These are phyloP conservation scores for Davidsoniella eucalypti DNA, from an alignment of 2,329 filamentous ascomycete genomes.

Conservation along the genomic window DNA sequence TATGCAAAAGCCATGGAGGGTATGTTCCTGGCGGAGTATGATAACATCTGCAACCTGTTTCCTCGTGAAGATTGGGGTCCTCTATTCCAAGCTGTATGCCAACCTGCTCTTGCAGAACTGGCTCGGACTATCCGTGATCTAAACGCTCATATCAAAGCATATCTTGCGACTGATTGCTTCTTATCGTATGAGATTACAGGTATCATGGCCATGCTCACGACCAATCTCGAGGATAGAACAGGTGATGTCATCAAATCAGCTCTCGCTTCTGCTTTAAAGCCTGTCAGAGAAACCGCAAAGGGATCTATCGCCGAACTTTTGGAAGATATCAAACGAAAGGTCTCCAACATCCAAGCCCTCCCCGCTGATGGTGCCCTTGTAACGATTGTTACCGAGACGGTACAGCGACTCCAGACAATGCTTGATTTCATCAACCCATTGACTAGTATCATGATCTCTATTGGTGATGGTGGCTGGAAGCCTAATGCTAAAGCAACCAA, in stretches of 20 bases:
- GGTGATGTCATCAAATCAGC: constrained; percentile 64
- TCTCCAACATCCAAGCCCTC: constrained; percentile 47
- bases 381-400: constrained; percentile 65
- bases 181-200: constrained; percentile 91
- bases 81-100: constrained; percentile 65
- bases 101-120: constrained; percentile 63
- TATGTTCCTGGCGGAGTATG: constrained; percentile 75
- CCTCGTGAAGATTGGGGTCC: constrained; percentile 67
- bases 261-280: constrained; percentile 72
- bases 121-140: constrained; percentile 74
- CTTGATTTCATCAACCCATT: constrained; percentile 73
- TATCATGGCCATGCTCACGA: constrained; percentile 65
- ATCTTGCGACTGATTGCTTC: constrained; percentile 82
- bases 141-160: constrained; percentile 73
- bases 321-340: constrained; percentile 62
- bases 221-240: constrained; percentile 63
- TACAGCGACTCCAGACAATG: constrained; percentile 75
- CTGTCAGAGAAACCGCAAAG: constrained; percentile 83
- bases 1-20: constrained; percentile 81
- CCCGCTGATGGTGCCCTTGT: constrained; percentile 65
- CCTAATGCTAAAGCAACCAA: constrained; percentile 33
- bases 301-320: constrained; percentile 66
- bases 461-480: constrained; percentile 87
- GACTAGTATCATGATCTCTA: constrained; percentile 74
- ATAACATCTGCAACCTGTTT: constrained; percentile 80